A percentile compares a stretch with the other conserved stretches of the same genome.
phyloP scores from a whole-genome alignment of 306 rosid species.

The Myrica gale region DNA sequence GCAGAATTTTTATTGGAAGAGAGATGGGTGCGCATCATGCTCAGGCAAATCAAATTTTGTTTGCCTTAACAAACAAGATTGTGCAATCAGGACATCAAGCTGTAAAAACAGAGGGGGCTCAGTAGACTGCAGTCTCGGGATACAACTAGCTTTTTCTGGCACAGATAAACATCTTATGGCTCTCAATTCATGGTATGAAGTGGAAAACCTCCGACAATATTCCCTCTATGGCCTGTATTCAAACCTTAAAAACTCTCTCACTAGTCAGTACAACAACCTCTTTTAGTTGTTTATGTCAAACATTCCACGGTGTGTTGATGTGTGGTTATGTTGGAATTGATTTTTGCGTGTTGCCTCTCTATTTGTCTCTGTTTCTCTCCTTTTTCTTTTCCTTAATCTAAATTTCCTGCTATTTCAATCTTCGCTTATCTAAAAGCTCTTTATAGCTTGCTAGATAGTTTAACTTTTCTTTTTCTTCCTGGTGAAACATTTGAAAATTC shows the following conservation, averaged over 20 bases:
- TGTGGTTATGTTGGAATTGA: conserved; percentile 18
- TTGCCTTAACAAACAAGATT: conserved; percentile 71
- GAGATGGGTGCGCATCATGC: conserved; percentile 68
- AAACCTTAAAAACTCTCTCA: conserved; percentile 60
- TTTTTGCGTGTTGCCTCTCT: conserved; percentile 2
- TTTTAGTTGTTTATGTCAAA: conserved; percentile 23
- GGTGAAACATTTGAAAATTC: neutral
- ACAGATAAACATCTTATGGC: conserved; percentile 66
- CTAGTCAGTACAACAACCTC: conserved; percentile 56
- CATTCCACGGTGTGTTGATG: conserved; percentile 10
- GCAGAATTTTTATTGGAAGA: conserved; percentile 65
- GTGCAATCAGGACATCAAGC: conserved; percentile 54
- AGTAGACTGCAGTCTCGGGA: conserved; percentile 68
- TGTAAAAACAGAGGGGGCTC: conserved; percentile 62
- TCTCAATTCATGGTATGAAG: conserved; percentile 76
- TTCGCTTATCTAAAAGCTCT: neutral
- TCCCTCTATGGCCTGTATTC: conserved; percentile 67
- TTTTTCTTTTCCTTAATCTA: neutral
- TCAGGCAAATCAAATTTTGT: conserved; percentile 47
- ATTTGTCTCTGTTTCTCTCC: neutral
- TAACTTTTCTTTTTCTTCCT: neutral
- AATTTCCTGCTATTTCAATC: neutral
- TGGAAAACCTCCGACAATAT: conserved; percentile 59
- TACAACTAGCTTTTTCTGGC: conserved; percentile 66
- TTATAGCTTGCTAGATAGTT: neutral